phyloP scores from a whole-genome alignment of 352 stramenopile species.

The Halophytophthora batemanensis region DNA sequence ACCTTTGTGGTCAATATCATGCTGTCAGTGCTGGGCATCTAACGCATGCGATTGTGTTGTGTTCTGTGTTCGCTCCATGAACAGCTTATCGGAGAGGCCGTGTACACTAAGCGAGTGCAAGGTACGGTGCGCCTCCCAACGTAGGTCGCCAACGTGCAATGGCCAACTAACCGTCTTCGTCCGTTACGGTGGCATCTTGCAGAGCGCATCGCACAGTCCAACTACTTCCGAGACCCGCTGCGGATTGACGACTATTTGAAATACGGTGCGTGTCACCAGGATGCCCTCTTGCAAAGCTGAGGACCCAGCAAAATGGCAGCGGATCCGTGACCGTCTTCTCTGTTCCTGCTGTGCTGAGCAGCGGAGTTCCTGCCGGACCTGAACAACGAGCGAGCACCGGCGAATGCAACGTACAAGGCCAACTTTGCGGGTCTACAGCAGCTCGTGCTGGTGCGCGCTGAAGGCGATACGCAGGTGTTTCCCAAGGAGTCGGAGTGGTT shows the following conservation, averaged over 20 bases:
- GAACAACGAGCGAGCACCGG: constrained; percentile 87
- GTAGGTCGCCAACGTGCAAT: not conserved
- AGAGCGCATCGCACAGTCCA: constrained; percentile 87
- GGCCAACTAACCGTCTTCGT: not conserved
- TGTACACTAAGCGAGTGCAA: constrained; percentile 88
- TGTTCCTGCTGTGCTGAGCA: constrained; percentile 13
- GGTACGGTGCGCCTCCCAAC: constrained; percentile 16
- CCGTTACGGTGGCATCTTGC: constrained; percentile 1
- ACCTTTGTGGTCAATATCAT: not conserved
- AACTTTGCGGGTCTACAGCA: constrained; percentile 87
- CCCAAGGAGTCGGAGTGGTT: constrained; percentile 86
- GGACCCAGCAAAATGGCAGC: not conserved
- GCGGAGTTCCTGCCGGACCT: constrained; percentile 78
- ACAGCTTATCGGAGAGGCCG: constrained; percentile 79
- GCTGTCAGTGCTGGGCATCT: constrained; percentile 1
- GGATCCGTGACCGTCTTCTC: not conserved
- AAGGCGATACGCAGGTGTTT: constrained; percentile 89
- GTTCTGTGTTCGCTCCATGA: not conserved
- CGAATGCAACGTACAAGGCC: constrained; percentile 82
- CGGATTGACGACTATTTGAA: constrained; percentile 67
- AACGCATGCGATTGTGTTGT: not conserved
- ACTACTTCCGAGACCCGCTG: constrained; percentile 92
- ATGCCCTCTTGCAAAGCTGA: not conserved
- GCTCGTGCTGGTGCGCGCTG: constrained; percentile 89
- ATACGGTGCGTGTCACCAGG: constrained; percentile 32